Base-by-base conservation (phyloP, 352 stramenopile genomes). In the Globisporangium cystogenes region DNA sequence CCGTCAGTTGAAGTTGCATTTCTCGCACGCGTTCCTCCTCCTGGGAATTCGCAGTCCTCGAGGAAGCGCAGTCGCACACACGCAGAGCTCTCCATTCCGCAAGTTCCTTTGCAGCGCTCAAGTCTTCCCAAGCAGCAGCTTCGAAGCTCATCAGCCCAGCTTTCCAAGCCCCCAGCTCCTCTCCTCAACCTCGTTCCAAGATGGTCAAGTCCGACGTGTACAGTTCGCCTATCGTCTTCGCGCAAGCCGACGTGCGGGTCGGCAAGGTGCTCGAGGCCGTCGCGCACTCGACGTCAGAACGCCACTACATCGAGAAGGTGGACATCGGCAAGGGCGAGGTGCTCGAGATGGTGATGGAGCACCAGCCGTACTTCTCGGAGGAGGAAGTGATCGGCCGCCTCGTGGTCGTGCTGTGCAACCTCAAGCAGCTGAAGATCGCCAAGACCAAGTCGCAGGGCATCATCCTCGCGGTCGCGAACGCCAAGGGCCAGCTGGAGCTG, bases 121-220 rank as follows among this genome's bases (percentile, higher is more conserved):
- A 81, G 64, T 50, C 23, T 39, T 8, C 21, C 11, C 15, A 1
- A n/a, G 21, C 16, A 11, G 31, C 33, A 29, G 12, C 20, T 44
- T 26, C 7, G 15, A 44, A 44, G n/a, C 39, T 47, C 35, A 11
- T 40, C 15, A 51, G 37, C 33, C 52, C 20, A 58, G 37, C 26
- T 29, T 23, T 39, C 33, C 50, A 53, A 58, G 33, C 48, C 37
- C 46, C 45, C 26, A 26, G 14, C 27, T 33, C 27, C n/a, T n/a
- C n/a, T n/a, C 1, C 26, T 21, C 43, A 24, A 50, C 14, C 26
- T 11, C 36, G 39, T 14, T 31, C 31, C 61, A 70, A 23, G 41
- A 89, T 89, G 75, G 78, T 82, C 67, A 89, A 89, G 67, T 83
- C 69, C 27, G 78, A 89, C 65, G 75, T 89, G 52, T 87, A 87